These are phyloP conservation scores for Salix caprea DNA, from an alignment of 345 rosid genomes.

Conservation along the genomic window DNA sequence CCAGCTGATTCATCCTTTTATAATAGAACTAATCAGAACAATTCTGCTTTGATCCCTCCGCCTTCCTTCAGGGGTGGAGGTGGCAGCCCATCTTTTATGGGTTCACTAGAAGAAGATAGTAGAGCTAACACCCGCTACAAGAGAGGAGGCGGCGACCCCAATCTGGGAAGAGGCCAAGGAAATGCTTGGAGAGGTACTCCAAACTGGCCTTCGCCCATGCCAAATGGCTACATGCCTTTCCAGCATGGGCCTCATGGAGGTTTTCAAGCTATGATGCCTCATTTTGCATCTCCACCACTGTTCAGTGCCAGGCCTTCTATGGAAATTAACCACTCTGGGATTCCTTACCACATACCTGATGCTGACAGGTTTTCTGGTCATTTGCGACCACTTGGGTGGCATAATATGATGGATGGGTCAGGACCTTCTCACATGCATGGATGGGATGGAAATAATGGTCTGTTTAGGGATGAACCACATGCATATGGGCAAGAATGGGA, in stretches of 20 bases:
- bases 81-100: conserved; percentile 61
- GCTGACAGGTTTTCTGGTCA: conserved; percentile 78
- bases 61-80: conserved; percentile 59
- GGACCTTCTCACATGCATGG: conserved; percentile 82
- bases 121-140: conserved; percentile 53
- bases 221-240: conserved; percentile 86
- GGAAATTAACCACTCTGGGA: conserved; percentile 74
- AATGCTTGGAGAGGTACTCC: conserved; percentile 88
- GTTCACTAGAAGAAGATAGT: conserved; percentile 64
- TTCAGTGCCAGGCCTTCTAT: conserved; percentile 78
- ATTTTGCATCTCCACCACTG: conserved; percentile 64
- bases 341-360: conserved; percentile 72
- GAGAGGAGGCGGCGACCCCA: conserved; percentile 66
- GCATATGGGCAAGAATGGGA: conserved; percentile 82
- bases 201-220: conserved; percentile 70
- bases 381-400: conserved; percentile 93
- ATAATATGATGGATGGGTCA: conserved; percentile 76
- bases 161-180: conserved; percentile 73
- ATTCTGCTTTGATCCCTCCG: conserved; percentile 51
- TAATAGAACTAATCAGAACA: conserved; percentile 49
- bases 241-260: conserved; percentile 85
- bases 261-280: conserved; percentile 71
- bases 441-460: conserved; percentile 77
- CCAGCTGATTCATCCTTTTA: conserved; percentile 57
- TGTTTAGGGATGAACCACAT: conserved; percentile 74